Evolutionary conservation across 768 basidiomycete species (phyloP).

Genomic region (Tulasnella sp.): DNA sequence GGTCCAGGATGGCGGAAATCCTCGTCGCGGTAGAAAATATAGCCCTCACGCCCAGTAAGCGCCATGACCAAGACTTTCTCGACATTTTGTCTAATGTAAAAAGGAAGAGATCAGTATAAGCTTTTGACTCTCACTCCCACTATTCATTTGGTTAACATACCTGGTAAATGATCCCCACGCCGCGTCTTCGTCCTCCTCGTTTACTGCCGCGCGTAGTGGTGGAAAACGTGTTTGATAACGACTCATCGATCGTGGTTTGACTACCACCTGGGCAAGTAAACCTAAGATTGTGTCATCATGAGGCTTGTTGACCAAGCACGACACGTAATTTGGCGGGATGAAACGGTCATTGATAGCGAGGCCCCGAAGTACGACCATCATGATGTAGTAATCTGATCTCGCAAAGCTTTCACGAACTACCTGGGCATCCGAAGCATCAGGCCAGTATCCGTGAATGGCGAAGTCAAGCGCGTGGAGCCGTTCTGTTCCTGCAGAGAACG

Average conservation of each 20-base stretch:
- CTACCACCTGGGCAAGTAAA: not conserved
- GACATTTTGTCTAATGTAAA: not conserved
- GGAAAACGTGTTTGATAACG: not conserved
- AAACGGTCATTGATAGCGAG: not conserved
- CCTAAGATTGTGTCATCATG: not conserved
- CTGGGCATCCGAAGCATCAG: no score
- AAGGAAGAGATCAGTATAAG: not conserved
- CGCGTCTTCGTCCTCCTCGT: not conserved
- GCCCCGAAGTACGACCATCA: not conserved
- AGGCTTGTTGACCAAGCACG: not conserved
- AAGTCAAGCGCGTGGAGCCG: not conserved
- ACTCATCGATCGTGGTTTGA: not conserved
- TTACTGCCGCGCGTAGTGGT: not conserved
- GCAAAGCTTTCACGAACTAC: not conserved
- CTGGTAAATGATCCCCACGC: not conserved
- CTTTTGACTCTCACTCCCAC: not conserved
- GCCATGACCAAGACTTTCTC: not conserved
- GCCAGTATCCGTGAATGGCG: not conserved
- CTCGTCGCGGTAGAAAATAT: not conserved
- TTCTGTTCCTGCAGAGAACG: not conserved
- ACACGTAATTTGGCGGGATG: not conserved
- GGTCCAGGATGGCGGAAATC: not conserved
- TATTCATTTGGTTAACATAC: not conserved
- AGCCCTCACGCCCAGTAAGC: not conserved
- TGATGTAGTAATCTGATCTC: not conserved